Evolutionary conservation across 1,139 yeast genomes (phyloP).

Genomic region (Suhomyces yuchorum): DNA sequence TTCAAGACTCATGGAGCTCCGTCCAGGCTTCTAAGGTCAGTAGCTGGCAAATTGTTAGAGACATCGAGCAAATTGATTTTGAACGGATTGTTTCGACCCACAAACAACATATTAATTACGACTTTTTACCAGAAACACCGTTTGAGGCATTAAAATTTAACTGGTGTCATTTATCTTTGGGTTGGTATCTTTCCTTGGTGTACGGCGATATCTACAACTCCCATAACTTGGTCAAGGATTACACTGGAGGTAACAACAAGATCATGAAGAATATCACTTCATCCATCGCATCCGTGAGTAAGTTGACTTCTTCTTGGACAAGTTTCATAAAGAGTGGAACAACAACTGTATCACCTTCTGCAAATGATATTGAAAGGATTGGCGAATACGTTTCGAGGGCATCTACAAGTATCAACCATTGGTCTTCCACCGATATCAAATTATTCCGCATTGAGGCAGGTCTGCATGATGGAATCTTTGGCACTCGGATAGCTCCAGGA

Average conservation of each 20-base stretch:
- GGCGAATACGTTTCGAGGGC: slow-evolving; percentile 29
- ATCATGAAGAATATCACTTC: slow-evolving; percentile 41
- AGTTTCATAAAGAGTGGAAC: slow-evolving; percentile 24
- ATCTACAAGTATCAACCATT: slow-evolving; percentile 45
- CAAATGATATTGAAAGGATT: slow-evolving; percentile 12
- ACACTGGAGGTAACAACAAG: slow-evolving; percentile 30
- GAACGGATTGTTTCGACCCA: slow-evolving; percentile 22
- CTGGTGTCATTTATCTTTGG: slow-evolving; percentile 67
- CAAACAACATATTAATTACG: slow-evolving; percentile 31
- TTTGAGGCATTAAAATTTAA: slow-evolving; percentile 55
- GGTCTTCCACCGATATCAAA: slow-evolving; percentile 65
- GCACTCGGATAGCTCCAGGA: slow-evolving; percentile 27
- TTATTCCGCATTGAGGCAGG: slow-evolving; percentile 58
- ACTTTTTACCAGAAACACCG: slow-evolving; percentile 38
- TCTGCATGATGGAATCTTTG: slow-evolving; percentile 42
- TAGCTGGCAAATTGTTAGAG: slow-evolving; percentile 38
- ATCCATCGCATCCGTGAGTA: slow-evolving; percentile 48
- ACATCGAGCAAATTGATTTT: slow-evolving; percentile 40
- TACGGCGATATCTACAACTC: slow-evolving; percentile 66
- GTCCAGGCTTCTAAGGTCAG: slow-evolving; percentile 28
- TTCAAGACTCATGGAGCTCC: slow-evolving; percentile 39
- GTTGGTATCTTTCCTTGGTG: slow-evolving; percentile 74
- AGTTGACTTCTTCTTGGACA: slow-evolving; percentile 47
- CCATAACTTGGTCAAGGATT: slow-evolving; percentile 28
- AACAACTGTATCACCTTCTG: slow-evolving; percentile 11